A percentile compares a stretch with the other conserved stretches of the same genome.
Conservation (phyloP, 2,329 filamentous ascomycete species). For the Amauroascus verrucosus region DNA sequence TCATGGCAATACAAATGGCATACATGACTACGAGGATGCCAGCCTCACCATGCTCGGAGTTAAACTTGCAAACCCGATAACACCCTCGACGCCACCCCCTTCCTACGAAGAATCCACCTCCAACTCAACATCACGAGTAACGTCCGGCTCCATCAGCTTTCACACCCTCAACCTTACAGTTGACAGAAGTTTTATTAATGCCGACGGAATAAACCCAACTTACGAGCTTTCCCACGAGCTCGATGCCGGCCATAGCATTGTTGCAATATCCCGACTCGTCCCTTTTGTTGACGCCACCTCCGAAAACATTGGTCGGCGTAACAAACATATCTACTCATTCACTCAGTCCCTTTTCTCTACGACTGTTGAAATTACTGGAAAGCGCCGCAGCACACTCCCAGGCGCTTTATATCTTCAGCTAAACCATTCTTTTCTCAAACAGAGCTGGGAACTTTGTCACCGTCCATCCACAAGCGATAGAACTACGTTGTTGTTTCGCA, state of each 20-base stretch:
- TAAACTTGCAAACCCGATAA: not conserved
- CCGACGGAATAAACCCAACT: not conserved
- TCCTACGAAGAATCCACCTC: constrained; percentile 12
- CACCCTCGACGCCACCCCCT: constrained; percentile 4
- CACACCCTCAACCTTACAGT: constrained; percentile 14
- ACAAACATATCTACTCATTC: constrained; percentile 17
- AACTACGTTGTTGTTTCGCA: constrained; percentile 12
- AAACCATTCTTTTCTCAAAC: constrained; percentile 11
- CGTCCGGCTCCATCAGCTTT: not conserved
- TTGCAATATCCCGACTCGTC: constrained; percentile 14
- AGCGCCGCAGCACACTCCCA: constrained; percentile 14
- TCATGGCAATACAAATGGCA: too few species aligned
- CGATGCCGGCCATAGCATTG: constrained; percentile 12
- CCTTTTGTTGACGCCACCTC: not conserved
- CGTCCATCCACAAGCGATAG: not conserved
- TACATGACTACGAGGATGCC: too few species aligned
- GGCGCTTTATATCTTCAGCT: constrained; percentile 9
- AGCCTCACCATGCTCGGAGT: not conserved
- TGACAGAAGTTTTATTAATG: constrained; percentile 14
- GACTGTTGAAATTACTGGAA: constrained; percentile 16
- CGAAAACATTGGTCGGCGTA: constrained; percentile 2
- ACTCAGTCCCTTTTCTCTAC: constrained; percentile 11
- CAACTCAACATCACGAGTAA: not conserved
- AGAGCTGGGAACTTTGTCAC: constrained; percentile 16
- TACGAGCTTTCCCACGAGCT: constrained; percentile 16